Percentiles rank a stretch among this genome's conserved stretches.
phyloP scores from a whole-genome alignment of 202 grass and related monocot genomes.

The Miscanthus sacchariflorus region DNA sequence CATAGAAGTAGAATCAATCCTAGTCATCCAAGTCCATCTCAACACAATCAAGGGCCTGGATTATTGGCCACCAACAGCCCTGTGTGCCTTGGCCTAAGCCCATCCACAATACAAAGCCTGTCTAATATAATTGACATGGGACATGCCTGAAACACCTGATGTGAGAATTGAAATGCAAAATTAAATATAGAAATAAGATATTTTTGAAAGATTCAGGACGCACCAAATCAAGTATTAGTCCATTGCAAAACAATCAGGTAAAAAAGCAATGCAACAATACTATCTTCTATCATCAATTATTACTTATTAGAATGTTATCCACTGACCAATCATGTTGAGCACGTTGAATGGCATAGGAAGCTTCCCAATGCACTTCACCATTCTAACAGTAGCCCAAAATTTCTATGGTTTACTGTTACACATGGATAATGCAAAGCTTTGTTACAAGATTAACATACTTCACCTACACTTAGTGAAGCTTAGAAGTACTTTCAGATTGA shows the following conservation, averaged over 20 bases:
- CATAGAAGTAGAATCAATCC: too few species aligned
- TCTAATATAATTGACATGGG: not conserved
- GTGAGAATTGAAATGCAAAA: not conserved
- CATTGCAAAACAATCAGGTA: not conserved
- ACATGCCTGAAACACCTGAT: not conserved
- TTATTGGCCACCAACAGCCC: too few species aligned
- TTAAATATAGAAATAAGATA: not conserved
- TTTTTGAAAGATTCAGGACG: not conserved
- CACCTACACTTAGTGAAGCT: too few species aligned
- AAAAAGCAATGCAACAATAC: not conserved
- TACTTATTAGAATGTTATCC: not conserved
- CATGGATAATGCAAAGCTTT: not conserved
- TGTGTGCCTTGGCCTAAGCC: too few species aligned
- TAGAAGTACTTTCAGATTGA: too few species aligned
- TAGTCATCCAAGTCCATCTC: too few species aligned
- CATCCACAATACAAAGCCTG: not conserved
- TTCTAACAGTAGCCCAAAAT: not conserved
- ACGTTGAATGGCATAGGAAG: not conserved
- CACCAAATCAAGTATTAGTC: not conserved
- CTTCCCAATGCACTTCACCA: not conserved
- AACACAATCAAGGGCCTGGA: too few species aligned
- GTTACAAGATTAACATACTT: too few species aligned
- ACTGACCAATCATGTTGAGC: not conserved
- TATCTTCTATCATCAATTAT: not conserved
- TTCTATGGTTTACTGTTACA: not conserved